These are phyloP conservation scores for Aspergillus sp. DNA, from an alignment of 2,329 filamentous ascomycete genomes.

Conservation along the genomic window DNA sequence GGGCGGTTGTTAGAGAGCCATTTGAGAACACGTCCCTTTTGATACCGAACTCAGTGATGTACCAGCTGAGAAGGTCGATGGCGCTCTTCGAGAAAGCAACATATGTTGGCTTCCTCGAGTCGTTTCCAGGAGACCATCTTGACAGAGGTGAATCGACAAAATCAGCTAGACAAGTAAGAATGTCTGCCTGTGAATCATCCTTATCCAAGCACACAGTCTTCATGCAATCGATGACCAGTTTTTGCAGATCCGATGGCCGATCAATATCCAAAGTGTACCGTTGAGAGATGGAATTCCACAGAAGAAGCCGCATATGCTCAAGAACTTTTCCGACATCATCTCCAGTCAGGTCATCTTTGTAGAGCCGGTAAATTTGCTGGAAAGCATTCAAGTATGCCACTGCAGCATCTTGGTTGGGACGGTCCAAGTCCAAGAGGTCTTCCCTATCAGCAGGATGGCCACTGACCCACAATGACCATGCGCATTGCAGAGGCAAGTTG, in stretches of 20 bases:
- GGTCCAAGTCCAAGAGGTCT: conserved; percentile 41
- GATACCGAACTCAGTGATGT: conserved; percentile 38
- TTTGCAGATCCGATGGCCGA: conserved; percentile 36
- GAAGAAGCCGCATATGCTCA: conserved; percentile 65
- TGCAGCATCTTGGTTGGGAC: conserved; percentile 77
- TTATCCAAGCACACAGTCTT: conserved; percentile 37
- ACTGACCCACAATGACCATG: conserved; percentile 69
- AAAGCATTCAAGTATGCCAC: conserved; percentile 78
- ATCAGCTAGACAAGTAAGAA: conserved; percentile 56
- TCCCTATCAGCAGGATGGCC: conserved; percentile 56
- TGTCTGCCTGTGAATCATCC: conserved; percentile 32
- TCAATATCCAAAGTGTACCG: conserved; percentile 40
- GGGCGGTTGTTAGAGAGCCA: conserved; percentile 61
- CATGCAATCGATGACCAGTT: conserved; percentile 32
- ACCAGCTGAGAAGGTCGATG: conserved; percentile 63
- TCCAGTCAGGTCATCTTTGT: conserved; percentile 61
- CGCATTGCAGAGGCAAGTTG: conserved; percentile 54
- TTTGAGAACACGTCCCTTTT: conserved; percentile 68
- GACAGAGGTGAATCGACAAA: conserved; percentile 61
- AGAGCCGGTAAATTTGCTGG: conserved; percentile 73
- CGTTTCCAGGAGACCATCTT: conserved; percentile 35
- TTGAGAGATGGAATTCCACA: conserved; percentile 63
- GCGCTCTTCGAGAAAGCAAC: conserved; percentile 83
- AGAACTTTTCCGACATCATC: conserved; percentile 67
- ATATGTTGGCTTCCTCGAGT: conserved; percentile 66